phyloP scores from a whole-genome alignment of 2,329 filamentous ascomycete genomes.

The Verticillium longisporum region DNA sequence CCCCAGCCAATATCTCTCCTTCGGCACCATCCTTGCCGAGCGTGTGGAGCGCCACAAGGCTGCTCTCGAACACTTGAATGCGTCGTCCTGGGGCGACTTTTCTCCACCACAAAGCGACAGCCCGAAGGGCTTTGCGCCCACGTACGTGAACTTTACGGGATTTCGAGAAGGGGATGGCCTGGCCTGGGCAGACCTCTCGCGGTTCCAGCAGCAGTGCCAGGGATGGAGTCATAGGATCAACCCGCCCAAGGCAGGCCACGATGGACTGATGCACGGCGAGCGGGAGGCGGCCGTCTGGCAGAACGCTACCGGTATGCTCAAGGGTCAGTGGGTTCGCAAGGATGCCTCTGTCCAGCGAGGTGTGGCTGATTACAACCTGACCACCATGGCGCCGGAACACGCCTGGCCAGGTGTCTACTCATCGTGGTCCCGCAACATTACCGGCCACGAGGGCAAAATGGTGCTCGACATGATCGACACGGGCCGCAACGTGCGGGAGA shows the following conservation, averaged over 20 bases:
- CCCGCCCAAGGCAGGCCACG: constrained; percentile 28
- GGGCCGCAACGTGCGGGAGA: constrained; percentile 36
- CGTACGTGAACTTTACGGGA: constrained; percentile 68
- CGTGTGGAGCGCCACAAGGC: constrained; percentile 45
- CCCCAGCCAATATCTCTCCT: constrained; percentile 3
- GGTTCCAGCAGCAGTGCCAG: constrained; percentile 59
- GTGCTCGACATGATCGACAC: constrained; percentile 53
- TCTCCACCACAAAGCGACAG: constrained; percentile 26
- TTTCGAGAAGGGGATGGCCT: constrained; percentile 68
- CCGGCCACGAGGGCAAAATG: constrained; percentile 62
- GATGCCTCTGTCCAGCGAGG: constrained; percentile 38
- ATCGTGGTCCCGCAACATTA: constrained; percentile 75
- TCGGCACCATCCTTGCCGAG: constrained; percentile 27
- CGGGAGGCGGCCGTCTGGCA: constrained; percentile 52
- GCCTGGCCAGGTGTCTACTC: constrained; percentile 54
- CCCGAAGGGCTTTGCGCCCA: constrained; percentile 9
- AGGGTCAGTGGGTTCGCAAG: constrained; percentile 67
- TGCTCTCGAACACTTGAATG: constrained; percentile 47
- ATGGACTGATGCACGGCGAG: constrained; percentile 32
- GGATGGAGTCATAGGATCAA: constrained; percentile 51
- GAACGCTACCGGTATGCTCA: constrained; percentile 70
- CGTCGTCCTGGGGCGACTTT: constrained; percentile 55
- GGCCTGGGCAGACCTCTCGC: constrained; percentile 67
- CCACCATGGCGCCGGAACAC: constrained; percentile 55
- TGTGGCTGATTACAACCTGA: constrained; percentile 54